Conservation (phyloP, 2,329 filamentous ascomycete genomes). For the Chaetomium olivaceum region DNA sequence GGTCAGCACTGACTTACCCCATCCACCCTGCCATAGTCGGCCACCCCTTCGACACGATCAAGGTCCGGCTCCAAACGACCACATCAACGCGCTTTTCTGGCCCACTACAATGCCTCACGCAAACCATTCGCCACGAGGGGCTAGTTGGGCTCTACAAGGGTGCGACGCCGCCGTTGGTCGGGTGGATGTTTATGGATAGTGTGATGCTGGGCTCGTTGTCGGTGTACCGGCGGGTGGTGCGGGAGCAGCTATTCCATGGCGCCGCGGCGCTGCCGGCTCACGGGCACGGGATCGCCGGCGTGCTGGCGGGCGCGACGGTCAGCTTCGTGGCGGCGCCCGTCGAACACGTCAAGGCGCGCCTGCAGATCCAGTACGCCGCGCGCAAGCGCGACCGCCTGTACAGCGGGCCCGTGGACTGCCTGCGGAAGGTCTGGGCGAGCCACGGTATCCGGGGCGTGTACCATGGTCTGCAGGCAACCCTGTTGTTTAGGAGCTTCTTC, state of each 20-base stretch:
- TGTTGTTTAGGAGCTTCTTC: slow-evolving; percentile 90
- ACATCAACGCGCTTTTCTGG: slow-evolving; percentile 75
- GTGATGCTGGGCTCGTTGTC: slow-evolving; percentile 90
- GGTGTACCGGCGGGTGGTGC: slow-evolving; percentile 81
- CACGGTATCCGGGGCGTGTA: slow-evolving; percentile 83
- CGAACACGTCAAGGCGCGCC: slow-evolving; percentile 89
- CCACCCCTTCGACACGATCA: slow-evolving; percentile 90
- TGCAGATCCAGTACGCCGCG: slow-evolving; percentile 91
- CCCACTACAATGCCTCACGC: slow-evolving; percentile 78
- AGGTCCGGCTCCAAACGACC: slow-evolving; percentile 91
- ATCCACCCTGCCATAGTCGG: slow-evolving; percentile 48
- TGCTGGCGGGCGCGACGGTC: slow-evolving; percentile 85
- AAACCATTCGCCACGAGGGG: slow-evolving; percentile 85
- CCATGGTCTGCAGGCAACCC: slow-evolving; percentile 79
- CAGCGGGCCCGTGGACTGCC: slow-evolving; percentile 82
- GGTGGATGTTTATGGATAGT: slow-evolving; percentile 98
- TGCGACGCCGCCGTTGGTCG: slow-evolving; percentile 84
- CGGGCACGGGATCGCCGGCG: slow-evolving; percentile 85
- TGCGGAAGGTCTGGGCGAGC: slow-evolving; percentile 64
- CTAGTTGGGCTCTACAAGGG: slow-evolving; percentile 89
- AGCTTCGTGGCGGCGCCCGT: slow-evolving; percentile 91
- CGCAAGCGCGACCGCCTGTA: slow-evolving; percentile 77
- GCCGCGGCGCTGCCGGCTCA: slow-evolving; percentile 61
- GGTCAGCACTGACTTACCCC: background rate
- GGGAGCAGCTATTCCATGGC: slow-evolving; percentile 72